Base-by-base conservation (phyloP, 805 yeast species). In the Candida caryicola region DNA sequence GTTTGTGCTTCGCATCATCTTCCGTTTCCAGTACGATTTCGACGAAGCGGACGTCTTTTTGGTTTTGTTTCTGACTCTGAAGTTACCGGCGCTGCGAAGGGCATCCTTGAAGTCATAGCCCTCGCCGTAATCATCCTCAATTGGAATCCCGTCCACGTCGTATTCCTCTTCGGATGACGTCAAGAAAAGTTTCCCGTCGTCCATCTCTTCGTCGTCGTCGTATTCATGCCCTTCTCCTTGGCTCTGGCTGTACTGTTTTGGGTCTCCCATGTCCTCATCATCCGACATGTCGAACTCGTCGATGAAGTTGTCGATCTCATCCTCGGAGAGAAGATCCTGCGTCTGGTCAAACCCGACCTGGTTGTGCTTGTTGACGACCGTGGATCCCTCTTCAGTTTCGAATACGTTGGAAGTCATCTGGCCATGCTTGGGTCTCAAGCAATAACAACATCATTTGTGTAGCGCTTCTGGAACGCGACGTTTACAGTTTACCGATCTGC, bases 51-150 rank as follows among this genome's bases (percentile, higher is more conserved):
- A 40, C 46, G 62, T 54, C 48, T 62, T 62, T 44, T 57, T 40
- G 19, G 47, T 55, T 37, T 52, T 50, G 21, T 46, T 50, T 50
- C 71, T 78, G 1, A 69, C 66, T 48, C 70, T 75, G 59, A 83
- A 80, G 47, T 81, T 81, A 32, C 79, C 74, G 0, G 87, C 91
- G 39, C 74, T 81, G 52, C 86, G 67, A 37, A 85, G 66, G 1
- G 83, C 83, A 53, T 82, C 79, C 62, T 75, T 67, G 45, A 82
- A 77, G 43, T 64, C 64, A 47, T 64, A 65, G 32, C 71, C 70
- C 28, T 73, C 77, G 43, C 58, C 60, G 32, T 49, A 52, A 34
- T 64, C 70, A 39, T 65, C 71, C 50, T 73, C 58, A 15, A 46
- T 34, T 3, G 43, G 46, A 2, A 34, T 33, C 37, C 62, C 57